These are phyloP conservation scores for Marsdenia floribunda DNA, from an alignment of 257 asterid species.

Conservation along the genomic window DNA sequence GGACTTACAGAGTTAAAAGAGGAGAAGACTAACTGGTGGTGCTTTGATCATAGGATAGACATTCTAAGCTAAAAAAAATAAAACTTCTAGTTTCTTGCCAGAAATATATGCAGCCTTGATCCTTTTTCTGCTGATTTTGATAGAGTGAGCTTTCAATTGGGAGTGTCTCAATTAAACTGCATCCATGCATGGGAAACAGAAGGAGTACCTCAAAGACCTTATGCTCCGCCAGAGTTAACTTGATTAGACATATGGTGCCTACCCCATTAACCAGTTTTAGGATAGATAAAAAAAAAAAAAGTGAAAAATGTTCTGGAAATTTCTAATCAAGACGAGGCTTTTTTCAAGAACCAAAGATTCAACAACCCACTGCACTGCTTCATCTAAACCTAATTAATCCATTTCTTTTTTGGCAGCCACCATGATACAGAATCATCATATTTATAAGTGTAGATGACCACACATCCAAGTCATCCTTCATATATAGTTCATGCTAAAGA, in stretches of 20 bases:
- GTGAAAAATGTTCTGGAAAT: not conserved
- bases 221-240: not conserved
- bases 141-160: not conserved
- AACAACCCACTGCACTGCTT: constrained; percentile 7
- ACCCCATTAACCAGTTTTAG: not conserved
- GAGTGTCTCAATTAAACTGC: not conserved
- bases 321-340: not conserved
- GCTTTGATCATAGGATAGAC: not conserved
- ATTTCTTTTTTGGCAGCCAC: not conserved
- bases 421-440: not conserved
- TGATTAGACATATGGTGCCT: not conserved
- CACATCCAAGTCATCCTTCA: not conserved
- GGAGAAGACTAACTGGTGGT: not conserved
- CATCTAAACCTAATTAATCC: not conserved
- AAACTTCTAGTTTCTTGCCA: not conserved
- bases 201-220: not conserved
- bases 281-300: not conserved
- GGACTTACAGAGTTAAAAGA: not conserved
- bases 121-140: not conserved
- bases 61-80: not conserved
- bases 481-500: not conserved
- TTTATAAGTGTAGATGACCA: not conserved
- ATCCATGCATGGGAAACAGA: not conserved
- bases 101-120: not conserved
- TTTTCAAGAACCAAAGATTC: not conserved